phyloP scores from a whole-genome alignment of 2,329 filamentous ascomycete genomes.

The Fusarium haematococcum region DNA sequence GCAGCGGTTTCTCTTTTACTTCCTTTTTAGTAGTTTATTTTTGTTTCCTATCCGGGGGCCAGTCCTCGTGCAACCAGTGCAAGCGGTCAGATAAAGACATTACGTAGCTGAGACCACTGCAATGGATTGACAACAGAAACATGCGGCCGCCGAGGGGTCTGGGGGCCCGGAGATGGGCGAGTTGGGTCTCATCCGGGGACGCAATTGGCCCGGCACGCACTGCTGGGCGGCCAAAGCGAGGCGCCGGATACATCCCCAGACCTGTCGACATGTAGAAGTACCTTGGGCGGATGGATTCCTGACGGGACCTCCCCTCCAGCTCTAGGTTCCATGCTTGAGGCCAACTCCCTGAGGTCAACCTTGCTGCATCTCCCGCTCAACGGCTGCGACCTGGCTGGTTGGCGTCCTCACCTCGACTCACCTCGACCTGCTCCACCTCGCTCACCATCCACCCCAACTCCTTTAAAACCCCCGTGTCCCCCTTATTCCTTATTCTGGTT shows the following conservation, averaged over 20 bases:
- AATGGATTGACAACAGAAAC: slow-evolving; percentile 21
- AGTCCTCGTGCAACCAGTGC: slow-evolving; percentile 7
- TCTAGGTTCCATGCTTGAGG: neutral
- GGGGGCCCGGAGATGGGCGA: slow-evolving; percentile 25
- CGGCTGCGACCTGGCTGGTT: slow-evolving; percentile 22
- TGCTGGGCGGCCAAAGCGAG: slow-evolving; percentile 8
- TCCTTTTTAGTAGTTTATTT: slow-evolving; percentile 6
- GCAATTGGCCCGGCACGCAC: slow-evolving; percentile 34
- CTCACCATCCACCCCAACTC: slow-evolving; percentile 37
- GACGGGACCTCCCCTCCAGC: slow-evolving; percentile 15
- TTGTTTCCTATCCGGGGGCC: slow-evolving; percentile 8
- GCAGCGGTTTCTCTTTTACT: slow-evolving; percentile 5
- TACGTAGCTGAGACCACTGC: slow-evolving; percentile 29
- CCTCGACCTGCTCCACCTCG: slow-evolving; percentile 38
- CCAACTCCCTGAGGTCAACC: neutral
- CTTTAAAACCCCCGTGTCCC: slow-evolving; percentile 41
- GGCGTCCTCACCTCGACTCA: slow-evolving; percentile 35
- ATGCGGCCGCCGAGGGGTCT: slow-evolving; percentile 22
- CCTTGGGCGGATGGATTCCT: slow-evolving; percentile 25
- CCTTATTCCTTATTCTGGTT: slow-evolving; percentile 10
- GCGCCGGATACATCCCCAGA: slow-evolving; percentile 13
- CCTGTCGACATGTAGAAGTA: slow-evolving; percentile 31
- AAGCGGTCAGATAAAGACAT: slow-evolving; percentile 41
- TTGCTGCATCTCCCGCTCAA: slow-evolving; percentile 34
- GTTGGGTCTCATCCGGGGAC: slow-evolving; percentile 16